phyloP scores from a whole-genome alignment of 2,329 filamentous ascomycete species.

The Cryphonectria carpinicola region DNA sequence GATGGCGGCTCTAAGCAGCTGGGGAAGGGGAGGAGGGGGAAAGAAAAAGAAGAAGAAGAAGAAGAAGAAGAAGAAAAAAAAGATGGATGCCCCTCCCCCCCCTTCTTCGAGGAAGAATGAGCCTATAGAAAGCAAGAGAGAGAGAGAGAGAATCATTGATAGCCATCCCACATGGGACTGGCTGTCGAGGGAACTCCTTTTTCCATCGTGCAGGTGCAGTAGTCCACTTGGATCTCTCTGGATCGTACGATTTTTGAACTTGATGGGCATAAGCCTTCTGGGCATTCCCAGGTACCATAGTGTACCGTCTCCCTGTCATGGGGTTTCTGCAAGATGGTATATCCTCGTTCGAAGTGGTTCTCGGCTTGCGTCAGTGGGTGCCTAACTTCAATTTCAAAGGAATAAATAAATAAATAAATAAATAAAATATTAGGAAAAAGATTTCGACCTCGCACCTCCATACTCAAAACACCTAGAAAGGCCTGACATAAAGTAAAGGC shows the following conservation, averaged over 20 bases:
- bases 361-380: constrained; percentile 12
- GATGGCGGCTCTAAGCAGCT: constrained; percentile 26
- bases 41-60: too few species aligned
- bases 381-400: constrained; percentile 18
- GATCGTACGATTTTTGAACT: constrained; percentile 1
- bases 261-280: neutral
- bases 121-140: neutral
- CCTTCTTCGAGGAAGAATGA: neutral
- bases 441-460: constrained; percentile 1
- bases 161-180: neutral
- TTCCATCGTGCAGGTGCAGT: constrained; percentile 1
- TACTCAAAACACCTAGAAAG: neutral
- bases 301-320: constrained; percentile 6
- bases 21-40: neutral
- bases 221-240: neutral
- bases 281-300: constrained; percentile 3
- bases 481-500: neutral
- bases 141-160: neutral
- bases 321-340: constrained; percentile 15
- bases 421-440: neutral
- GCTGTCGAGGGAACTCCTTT: neutral
- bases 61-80: neutral
- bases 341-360: constrained; percentile 23
- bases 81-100: too few species aligned
- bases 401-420: neutral